phyloP scores from a whole-genome alignment of 345 rosid genomes.

The Viola odorata region DNA sequence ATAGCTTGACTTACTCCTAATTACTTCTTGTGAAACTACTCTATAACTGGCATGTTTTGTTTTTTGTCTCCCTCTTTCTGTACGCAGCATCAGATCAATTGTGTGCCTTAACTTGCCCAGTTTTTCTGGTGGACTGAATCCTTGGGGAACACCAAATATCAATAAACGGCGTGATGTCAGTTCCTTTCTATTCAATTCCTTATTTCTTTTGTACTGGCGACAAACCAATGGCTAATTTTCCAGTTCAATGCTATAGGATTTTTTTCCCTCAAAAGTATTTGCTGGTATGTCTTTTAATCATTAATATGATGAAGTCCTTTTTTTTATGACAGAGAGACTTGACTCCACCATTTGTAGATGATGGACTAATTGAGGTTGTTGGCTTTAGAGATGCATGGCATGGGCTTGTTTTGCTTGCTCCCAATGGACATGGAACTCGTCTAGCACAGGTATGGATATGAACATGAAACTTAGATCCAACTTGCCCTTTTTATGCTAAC shows the following conservation, averaged over 20 bases:
- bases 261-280: neutral
- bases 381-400: constrained; percentile 99
- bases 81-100: constrained; percentile 69
- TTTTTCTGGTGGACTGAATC: constrained; percentile 79
- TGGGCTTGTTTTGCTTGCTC: constrained; percentile 71
- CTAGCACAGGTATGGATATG: constrained; percentile 90
- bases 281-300: no score
- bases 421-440: constrained; percentile 88
- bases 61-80: neutral
- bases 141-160: constrained; percentile 71
- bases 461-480: no score
- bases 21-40: neutral
- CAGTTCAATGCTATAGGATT: neutral
- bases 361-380: constrained; percentile 72
- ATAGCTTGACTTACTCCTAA: neutral
- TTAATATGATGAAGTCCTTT: no score
- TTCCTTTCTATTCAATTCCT: constrained; percentile 3
- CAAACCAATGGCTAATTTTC: neutral
- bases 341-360: constrained; percentile 85
- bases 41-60: no score
- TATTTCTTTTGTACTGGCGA: neutral
- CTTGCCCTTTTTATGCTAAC: no score
- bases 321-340: constrained; percentile 64
- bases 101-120: constrained; percentile 80
- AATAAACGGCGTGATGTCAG: constrained; percentile 40